Base-by-base conservation (phyloP, 2,329 filamentous ascomycete genomes). In the Cercospora berteroae region DNA sequence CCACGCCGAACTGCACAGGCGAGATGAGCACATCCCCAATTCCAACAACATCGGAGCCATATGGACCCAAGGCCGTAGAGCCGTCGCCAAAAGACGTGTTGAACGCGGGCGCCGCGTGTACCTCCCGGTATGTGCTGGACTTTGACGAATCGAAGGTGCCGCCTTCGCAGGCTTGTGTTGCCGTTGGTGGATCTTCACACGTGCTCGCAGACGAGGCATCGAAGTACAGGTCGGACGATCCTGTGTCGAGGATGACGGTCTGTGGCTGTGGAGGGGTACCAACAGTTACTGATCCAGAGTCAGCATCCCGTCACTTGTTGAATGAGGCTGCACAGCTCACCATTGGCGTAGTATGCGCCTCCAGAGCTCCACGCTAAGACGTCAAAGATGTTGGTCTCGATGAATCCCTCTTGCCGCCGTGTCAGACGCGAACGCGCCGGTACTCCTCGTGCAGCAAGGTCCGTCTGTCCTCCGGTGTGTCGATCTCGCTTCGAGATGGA, bases 311-410 rank as follows among this genome's bases (percentile, higher is more conserved):
- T 27, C 25, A 5, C 25, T 27, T 27, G 25, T 27, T 3, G 25
- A 27, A 27, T 3, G 25, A 27, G 25, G 25, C n/a, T 8, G 18
- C 12, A 7, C 18, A 64, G 48, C 72, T 61, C 59, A 75, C 74
- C 63, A 62, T 78, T 78, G 33, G 75, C 74, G 68, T 78, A 78
- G 66, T 78, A 78, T 57, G 75, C 76, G 42, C 76, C 76, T 20
- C 76, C 76, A 25, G 52, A 62, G 64, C 70, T 74, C 73, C 74
- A 78, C 16, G 73, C 72, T 60, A 74, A 56, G 33, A 78, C 73
- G 61, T 77, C 72, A 61, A 71, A 78, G 44, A 77, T 70, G 48
- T 71, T 75, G 9, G 75, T 75, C 50, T 69, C 66, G 6, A 77
- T 72, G 2, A 70, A 73, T n/a, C 48, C 66, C 16, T 63, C 48